phyloP scores from a whole-genome alignment of 108 stramenopile genomes.

The Skeletonema menzelii region DNA sequence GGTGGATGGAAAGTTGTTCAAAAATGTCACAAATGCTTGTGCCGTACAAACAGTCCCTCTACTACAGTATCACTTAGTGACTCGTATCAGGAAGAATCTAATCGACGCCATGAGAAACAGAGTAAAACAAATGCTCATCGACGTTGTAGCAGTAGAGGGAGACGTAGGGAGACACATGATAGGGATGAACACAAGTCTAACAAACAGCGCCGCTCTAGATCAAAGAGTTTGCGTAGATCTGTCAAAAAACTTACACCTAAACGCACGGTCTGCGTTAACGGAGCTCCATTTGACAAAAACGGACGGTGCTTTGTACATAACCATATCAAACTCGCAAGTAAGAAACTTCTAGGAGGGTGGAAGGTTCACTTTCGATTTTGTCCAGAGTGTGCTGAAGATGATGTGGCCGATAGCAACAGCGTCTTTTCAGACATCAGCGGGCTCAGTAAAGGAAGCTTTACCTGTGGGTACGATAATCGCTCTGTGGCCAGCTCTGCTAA shows the following conservation, averaged over 20 bases:
- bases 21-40: constrained; percentile 10
- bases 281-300: constrained; percentile 25
- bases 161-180: neutral
- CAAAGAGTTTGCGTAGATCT: neutral
- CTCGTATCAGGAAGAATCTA: neutral
- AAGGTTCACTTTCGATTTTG: constrained; percentile 38
- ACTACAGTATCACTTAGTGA: neutral
- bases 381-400: constrained; percentile 26
- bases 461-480: constrained; percentile 8
- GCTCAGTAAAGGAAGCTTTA: constrained; percentile 9
- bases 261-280: constrained; percentile 6
- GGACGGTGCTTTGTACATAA: constrained; percentile 27
- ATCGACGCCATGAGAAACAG: neutral
- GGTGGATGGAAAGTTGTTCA: neutral
- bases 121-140: neutral
- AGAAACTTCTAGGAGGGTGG: constrained; percentile 36
- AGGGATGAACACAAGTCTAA: neutral
- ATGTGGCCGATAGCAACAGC: neutral
- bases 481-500: neutral
- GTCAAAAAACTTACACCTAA: neutral
- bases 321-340: constrained; percentile 46
- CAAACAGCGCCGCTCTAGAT: neutral
- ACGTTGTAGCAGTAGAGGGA: neutral
- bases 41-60: neutral
- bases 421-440: constrained; percentile 14